Conservation (phyloP, 495 filamentous ascomycete species). For the Amniculicola lignicola region DNA sequence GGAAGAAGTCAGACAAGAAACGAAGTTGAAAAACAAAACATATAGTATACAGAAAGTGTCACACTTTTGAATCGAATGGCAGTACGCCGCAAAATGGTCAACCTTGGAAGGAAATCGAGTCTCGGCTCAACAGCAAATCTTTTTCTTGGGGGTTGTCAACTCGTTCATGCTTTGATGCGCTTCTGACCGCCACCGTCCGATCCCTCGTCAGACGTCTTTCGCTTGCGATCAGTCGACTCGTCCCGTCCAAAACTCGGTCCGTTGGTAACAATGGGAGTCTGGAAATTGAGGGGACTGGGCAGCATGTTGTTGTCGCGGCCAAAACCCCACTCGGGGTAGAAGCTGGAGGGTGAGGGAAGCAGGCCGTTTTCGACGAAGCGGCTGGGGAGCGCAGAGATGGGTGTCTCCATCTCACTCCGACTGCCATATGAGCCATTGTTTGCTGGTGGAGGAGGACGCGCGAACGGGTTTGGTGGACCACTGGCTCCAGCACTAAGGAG, state of each 20-base stretch:
- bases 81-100: too few relatives aligned
- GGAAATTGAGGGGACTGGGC: conserved; percentile 86
- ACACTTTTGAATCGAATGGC: too few relatives aligned
- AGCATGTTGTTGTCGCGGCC: conserved; percentile 73
- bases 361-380: conserved; percentile 82
- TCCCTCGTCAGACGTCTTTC: conserved; percentile 40
- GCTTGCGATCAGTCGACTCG: conserved; percentile 42
- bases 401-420: conserved; percentile 83
- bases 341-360: conserved; percentile 80
- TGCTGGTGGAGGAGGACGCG: conserved; percentile 69
- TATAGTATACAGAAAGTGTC: too few relatives aligned
- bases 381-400: conserved; percentile 93
- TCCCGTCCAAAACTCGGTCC: conserved; percentile 44
- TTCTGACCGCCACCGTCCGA: conserved; percentile 29
- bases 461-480: conserved; percentile 94
- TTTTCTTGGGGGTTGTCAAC: too few relatives aligned
- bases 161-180: conserved; percentile 21
- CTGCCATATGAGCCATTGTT: conserved; percentile 52
- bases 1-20: too few relatives aligned
- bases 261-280: conserved; percentile 73
- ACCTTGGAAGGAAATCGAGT: too few relatives aligned
- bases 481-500: conserved; percentile 87
- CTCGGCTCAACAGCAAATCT: too few relatives aligned
- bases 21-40: too few relatives aligned
- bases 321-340: conserved; percentile 89